A percentile compares a stretch with the other conserved stretches of the same genome.
Evolutionary conservation across 2,329 filamentous ascomycete species (phyloP).

Genomic region (Davidsoniella virescens): DNA sequence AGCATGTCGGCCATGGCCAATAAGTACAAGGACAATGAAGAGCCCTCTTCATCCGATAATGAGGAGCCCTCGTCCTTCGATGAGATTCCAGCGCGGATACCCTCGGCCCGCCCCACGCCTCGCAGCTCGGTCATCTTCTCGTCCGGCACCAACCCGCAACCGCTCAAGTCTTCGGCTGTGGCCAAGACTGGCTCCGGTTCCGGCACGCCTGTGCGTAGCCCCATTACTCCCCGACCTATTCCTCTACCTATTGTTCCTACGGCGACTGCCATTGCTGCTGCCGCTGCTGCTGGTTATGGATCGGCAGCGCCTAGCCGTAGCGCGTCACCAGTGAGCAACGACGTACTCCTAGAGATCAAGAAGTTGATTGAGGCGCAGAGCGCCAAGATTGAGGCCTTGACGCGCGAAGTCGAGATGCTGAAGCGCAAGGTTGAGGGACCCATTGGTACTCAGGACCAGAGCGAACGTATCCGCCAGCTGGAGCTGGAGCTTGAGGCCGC

Average conservation of each 20-base stretch:
- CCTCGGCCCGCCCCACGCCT: constrained; percentile 19
- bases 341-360: constrained; percentile 62
- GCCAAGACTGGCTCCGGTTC: constrained; percentile 15
- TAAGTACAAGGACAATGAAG: constrained; percentile 64
- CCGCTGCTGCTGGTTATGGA: constrained; percentile 14
- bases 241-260: constrained; percentile 18
- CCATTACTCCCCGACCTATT: constrained; percentile 18
- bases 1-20: constrained; percentile 74
- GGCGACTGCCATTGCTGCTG: constrained; percentile 18
- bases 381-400: constrained; percentile 54
- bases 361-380: constrained; percentile 63
- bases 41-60: constrained; percentile 36
- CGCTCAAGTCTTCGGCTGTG: constrained; percentile 12
- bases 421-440: constrained; percentile 54
- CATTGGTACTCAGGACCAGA: constrained; percentile 40
- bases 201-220: constrained; percentile 19
- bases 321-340: constrained; percentile 29
- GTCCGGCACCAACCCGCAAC: constrained; percentile 11
- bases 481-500: constrained; percentile 52
- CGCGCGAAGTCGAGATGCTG: constrained; percentile 60
- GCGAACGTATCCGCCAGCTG: constrained; percentile 49
- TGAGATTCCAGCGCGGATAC: constrained; percentile 54
- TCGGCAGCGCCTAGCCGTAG: constrained; percentile 8
- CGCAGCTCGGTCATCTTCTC: constrained; percentile 11
- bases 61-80: constrained; percentile 68